Evolutionary conservation across 1,284 basidiomycete species (phyloP).

Genomic region (Coniophora puteana): DNA sequence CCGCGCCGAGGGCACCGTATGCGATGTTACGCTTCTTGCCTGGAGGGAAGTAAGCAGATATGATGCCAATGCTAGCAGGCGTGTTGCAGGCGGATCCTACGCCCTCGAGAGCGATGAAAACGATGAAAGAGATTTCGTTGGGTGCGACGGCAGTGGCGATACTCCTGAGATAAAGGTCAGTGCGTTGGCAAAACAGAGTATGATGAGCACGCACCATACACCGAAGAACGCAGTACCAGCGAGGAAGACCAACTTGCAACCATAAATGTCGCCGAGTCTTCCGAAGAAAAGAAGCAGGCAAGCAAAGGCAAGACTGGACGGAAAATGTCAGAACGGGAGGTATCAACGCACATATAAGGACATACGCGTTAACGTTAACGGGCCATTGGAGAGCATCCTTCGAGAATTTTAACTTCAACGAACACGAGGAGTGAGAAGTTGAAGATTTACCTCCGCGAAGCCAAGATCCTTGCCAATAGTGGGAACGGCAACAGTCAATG

Average conservation of each 20-base stretch:
- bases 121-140: conserved; percentile 23
- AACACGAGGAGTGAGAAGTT: neutral
- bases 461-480: conserved; percentile 36
- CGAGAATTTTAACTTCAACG: neutral
- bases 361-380: conserved; percentile 35
- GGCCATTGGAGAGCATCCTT: conserved; percentile 39
- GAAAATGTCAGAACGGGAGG: too few species aligned
- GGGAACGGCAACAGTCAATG: conserved; percentile 38
- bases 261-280: conserved; percentile 36
- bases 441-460: conserved; percentile 23
- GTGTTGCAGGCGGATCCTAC: conserved; percentile 22
- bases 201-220: conserved; percentile 18
- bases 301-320: conserved; percentile 30
- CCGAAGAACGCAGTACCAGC: conserved; percentile 29
- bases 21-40: conserved; percentile 26
- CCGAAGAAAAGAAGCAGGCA: conserved; percentile 32
- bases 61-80: conserved; percentile 25
- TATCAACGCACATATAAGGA: conserved; percentile 9
- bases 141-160: conserved; percentile 27
- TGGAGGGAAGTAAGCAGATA: conserved; percentile 24
- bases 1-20: conserved; percentile 29
- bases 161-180: conserved; percentile 25
- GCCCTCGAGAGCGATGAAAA: conserved; percentile 29
- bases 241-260: conserved; percentile 33
- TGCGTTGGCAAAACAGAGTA: too few species aligned